phyloP scores from a whole-genome alignment of 106 monocot species.

The Agapanthus africanus region DNA sequence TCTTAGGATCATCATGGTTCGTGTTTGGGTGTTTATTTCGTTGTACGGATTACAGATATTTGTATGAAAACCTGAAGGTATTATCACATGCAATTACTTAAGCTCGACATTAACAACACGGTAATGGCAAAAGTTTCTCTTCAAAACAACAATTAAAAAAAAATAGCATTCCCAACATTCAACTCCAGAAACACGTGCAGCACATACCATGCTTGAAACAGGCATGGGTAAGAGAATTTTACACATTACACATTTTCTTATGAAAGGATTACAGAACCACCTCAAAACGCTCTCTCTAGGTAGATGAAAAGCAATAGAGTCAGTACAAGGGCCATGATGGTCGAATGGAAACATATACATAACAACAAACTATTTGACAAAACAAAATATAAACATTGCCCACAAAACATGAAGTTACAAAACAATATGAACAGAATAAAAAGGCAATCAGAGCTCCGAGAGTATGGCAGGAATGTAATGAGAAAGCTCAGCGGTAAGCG shows the following conservation, averaged over 20 bases:
- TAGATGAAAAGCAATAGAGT: not conserved
- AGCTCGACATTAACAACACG: no score
- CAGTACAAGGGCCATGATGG: not conserved
- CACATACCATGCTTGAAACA: not conserved
- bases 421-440: not conserved
- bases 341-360: not conserved
- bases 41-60: no score
- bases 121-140: no score
- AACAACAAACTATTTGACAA: conserved; percentile 3
- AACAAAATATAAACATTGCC: conserved; percentile 1
- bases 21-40: no score
- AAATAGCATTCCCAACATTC: no score
- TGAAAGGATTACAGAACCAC: not conserved
- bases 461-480: conserved; percentile 99
- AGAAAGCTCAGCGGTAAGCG: conserved; percentile 96
- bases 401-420: not conserved
- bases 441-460: conserved; percentile 79
- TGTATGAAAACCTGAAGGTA: no score
- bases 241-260: not conserved
- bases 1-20: no score
- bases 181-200: no score
- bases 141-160: no score
- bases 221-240: not conserved
- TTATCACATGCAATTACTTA: no score
- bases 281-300: not conserved